Evolutionary conservation across 1,139 yeast species (phyloP).

Genomic region (Trichomonascaceae sp.): DNA sequence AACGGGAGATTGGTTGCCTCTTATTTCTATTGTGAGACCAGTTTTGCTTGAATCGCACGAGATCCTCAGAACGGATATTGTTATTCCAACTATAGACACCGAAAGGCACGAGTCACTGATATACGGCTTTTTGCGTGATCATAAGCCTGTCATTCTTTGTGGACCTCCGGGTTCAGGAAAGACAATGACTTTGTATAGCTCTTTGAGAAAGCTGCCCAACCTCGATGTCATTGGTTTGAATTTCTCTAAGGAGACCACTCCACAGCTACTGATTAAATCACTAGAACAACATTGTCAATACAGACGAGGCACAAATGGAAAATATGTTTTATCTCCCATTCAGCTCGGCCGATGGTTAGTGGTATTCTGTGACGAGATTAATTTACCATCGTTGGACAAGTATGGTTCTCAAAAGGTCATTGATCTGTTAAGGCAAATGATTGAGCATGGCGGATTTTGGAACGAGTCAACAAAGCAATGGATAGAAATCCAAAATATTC

Average conservation of each 20-base stretch:
- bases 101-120: constrained; percentile 58
- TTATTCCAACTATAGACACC: constrained; percentile 80
- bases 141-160: constrained; percentile 63
- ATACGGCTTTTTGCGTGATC: constrained; percentile 51
- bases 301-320: constrained; percentile 42
- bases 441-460: constrained; percentile 80
- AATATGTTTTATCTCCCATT: constrained; percentile 53
- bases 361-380: constrained; percentile 88
- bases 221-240: constrained; percentile 65
- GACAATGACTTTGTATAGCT: constrained; percentile 79
- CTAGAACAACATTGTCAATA: constrained; percentile 71
- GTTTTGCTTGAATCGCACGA: constrained; percentile 57
- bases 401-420: constrained; percentile 74
- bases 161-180: constrained; percentile 99
- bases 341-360: constrained; percentile 68
- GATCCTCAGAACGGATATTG: constrained; percentile 54
- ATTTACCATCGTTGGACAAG: constrained; percentile 67
- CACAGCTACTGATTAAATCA: constrained; percentile 54
- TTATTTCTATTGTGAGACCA: constrained; percentile 42
- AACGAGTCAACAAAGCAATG: constrained; percentile 51
- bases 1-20: constrained; percentile 45
- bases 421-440: constrained; percentile 67
- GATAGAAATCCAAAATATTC: constrained; percentile 62
- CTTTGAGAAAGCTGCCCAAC: constrained; percentile 52
- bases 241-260: constrained; percentile 77